Evolutionary conservation across 768 basidiomycete species (phyloP).

Genomic region (Neoboletus magnificus): DNA sequence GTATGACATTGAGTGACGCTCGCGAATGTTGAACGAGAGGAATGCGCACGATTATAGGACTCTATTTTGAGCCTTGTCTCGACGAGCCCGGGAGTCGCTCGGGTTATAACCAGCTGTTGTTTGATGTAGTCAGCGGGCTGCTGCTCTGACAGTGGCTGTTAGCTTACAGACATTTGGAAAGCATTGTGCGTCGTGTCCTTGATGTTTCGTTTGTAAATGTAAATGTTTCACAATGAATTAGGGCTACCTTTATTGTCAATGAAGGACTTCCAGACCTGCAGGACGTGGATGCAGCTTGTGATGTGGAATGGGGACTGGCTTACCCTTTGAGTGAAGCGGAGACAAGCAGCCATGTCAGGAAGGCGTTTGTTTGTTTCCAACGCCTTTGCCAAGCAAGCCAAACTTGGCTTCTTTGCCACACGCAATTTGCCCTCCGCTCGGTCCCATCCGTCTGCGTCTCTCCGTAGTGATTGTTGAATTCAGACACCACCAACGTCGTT

Average conservation of each 20-base stretch:
- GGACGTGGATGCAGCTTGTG: too few relatives aligned
- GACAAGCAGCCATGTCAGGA: conserved; percentile 45
- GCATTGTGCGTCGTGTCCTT: conserved; percentile 78
- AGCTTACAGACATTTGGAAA: conserved; percentile 65
- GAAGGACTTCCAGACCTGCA: conserved; percentile 82
- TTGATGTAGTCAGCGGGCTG: not conserved
- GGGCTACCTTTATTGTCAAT: conserved; percentile 63
- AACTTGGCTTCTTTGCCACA: conserved; percentile 5
- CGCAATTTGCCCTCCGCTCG: conserved; percentile 25
- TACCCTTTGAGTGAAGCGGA: conserved; percentile 67
- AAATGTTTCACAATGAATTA: accelerated
- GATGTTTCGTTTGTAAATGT: conserved; percentile 7
- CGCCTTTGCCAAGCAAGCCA: conserved; percentile 27
- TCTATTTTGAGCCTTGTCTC: conserved; percentile 70
- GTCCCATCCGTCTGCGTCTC: conserved; percentile 14
- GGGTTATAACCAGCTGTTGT: conserved; percentile 56
- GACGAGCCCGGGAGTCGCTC: conserved; percentile 69
- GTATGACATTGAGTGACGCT: not conserved
- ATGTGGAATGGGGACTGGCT: conserved; percentile 7
- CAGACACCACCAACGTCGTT: not conserved
- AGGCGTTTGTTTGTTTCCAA: conserved; percentile 31
- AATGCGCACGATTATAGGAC: conserved; percentile 61
- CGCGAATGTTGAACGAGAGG: not conserved
- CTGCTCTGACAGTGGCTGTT: not conserved
- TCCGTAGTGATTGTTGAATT: conserved; percentile 9